A percentile compares a stretch with the other conserved stretches of the same genome.
Evolutionary conservation across 2,329 filamentous ascomycete species (phyloP).

Genomic region (Botryotinia globosa): DNA sequence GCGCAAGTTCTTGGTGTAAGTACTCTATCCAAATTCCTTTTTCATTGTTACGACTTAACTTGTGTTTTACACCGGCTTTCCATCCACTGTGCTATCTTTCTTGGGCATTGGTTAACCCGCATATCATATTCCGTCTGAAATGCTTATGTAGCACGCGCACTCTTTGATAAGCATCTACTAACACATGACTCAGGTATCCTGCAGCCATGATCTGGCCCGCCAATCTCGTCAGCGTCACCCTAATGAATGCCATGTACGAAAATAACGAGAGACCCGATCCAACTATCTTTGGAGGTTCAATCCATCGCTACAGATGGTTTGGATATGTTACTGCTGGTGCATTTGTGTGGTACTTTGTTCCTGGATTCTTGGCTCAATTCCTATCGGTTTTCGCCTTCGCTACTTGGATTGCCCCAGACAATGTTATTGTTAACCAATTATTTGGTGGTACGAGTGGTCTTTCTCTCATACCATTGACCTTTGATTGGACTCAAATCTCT

Average conservation of each 20-base stretch:
- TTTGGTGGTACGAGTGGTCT: slow-evolving; percentile 66
- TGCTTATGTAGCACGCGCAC: not conserved
- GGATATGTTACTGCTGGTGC: slow-evolving; percentile 43
- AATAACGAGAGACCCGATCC: slow-evolving; percentile 51
- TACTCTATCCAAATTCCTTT: not conserved
- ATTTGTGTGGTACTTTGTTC: slow-evolving; percentile 54
- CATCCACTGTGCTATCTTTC: not conserved
- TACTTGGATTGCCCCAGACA: slow-evolving; percentile 69
- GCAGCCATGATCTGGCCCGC: slow-evolving; percentile 65
- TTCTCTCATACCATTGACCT: slow-evolving; percentile 67
- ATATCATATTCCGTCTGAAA: not conserved
- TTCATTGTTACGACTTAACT: not conserved
- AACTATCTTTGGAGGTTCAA: slow-evolving; percentile 44
- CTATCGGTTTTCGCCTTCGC: slow-evolving; percentile 68
- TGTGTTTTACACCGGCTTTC: not conserved
- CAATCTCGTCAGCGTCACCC: slow-evolving; percentile 51
- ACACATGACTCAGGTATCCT: slow-evolving; percentile 40
- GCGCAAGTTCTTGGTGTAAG: slow-evolving; percentile 58
- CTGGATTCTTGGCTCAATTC: slow-evolving; percentile 62
- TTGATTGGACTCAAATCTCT: slow-evolving; percentile 70
- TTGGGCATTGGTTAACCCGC: not conserved
- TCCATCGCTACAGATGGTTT: slow-evolving; percentile 32
- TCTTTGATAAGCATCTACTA: not conserved
- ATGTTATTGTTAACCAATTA: slow-evolving; percentile 64
- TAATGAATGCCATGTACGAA: slow-evolving; percentile 60